Percentiles rank a stretch among this genome's conserved stretches.
These are phyloP conservation scores for Calendula officinalis DNA, from an alignment of 129 eudicot genomes.

Conservation along the genomic window DNA sequence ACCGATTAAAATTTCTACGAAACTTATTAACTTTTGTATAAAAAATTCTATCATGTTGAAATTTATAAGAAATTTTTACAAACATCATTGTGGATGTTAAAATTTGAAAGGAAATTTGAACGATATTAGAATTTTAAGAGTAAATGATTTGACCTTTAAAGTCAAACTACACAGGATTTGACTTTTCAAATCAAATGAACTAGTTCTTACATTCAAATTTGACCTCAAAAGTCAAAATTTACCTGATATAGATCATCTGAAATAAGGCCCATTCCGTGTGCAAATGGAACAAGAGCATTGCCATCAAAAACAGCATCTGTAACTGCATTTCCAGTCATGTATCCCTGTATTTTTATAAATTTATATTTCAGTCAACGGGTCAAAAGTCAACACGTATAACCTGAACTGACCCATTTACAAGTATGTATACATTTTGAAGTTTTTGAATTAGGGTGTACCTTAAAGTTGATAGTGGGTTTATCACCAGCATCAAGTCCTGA, in stretches of 20 bases:
- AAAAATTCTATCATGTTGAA: not conserved
- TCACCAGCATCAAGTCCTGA: conserved; percentile 5
- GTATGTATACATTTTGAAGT: not conserved
- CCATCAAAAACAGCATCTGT: conserved; percentile 32
- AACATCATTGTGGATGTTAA: not conserved
- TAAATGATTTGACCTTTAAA: not conserved
- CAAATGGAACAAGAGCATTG: conserved; percentile 42
- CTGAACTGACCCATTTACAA: too few species aligned
- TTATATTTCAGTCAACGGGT: not conserved
- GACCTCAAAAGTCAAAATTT: conserved; percentile 22
- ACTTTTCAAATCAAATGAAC: too few species aligned
- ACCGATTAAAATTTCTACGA: not conserved
- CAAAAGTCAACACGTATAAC: not conserved
- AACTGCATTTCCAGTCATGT: conserved; percentile 50
- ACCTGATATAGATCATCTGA: conserved; percentile 8
- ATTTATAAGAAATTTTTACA: not conserved
- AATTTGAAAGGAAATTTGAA: not conserved
- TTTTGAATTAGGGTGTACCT: conserved; percentile 13
- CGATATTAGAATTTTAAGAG: conserved; percentile 2
- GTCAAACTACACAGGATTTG: not conserved
- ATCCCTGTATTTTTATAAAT: conserved; percentile 29
- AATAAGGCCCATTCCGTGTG: conserved; percentile 49
- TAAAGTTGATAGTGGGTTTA: conserved; percentile 35
- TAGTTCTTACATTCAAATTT: not conserved
- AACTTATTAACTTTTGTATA: too few species aligned